A percentile compares a stretch with the other conserved stretches of the same genome.
Evolutionary conservation across 2,329 filamentous ascomycete species (phyloP).

Genomic region (Corniculantispora saksenae): DNA sequence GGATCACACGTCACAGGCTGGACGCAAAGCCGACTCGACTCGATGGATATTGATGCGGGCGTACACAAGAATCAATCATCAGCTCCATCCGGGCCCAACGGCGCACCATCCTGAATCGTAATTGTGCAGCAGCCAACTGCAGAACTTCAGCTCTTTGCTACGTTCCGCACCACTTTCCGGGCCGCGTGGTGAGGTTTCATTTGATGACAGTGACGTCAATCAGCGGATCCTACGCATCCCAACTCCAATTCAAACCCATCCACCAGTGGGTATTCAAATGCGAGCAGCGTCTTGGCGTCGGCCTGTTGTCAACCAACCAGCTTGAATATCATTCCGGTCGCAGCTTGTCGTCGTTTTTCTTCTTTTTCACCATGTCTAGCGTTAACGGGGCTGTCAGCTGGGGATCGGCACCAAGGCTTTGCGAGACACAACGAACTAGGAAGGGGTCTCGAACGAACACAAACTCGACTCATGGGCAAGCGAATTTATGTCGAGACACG

Average conservation of each 20-base stretch:
- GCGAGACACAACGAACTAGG: not conserved
- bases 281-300: conserved; percentile 4
- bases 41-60: not conserved
- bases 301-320: conserved; percentile 4
- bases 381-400: conserved; percentile 5
- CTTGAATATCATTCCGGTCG: not conserved
- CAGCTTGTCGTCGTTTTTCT: not conserved
- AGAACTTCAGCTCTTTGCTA: not conserved
- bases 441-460: not conserved
- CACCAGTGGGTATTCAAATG: conserved; percentile 5
- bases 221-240: conserved; percentile 3
- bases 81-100: not conserved
- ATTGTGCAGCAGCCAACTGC: not conserved
- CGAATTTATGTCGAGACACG: not conserved
- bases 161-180: not conserved
- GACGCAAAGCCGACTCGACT: not conserved
- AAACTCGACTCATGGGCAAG: not conserved
- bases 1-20: not conserved
- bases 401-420: not conserved
- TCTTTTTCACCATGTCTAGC: not conserved
- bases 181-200: conserved; percentile 9
- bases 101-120: not conserved
- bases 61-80: not conserved
- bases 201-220: conserved; percentile 15
- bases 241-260: not conserved